Base-by-base conservation (phyloP, 257 asterid species). In the Buddleja alternifolia region DNA sequence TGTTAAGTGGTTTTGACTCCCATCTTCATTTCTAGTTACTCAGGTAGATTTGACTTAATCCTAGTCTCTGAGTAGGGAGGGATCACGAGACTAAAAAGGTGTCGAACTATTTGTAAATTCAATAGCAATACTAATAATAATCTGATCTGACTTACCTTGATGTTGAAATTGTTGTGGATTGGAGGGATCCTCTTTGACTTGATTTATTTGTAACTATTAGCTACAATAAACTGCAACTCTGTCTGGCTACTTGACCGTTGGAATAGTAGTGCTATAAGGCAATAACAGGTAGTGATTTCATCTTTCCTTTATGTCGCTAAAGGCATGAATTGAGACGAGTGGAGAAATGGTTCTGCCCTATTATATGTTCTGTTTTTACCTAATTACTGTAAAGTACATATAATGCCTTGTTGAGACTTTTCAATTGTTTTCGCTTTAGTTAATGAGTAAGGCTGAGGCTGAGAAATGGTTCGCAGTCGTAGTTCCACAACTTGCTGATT, bases 401-500 rank as follows among this genome's bases (percentile, higher is more conserved):
- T 48, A 56, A 10, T 19, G 36, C 17, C 10, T 54, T 34, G 37
- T 63, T 48, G 37, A 15, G 3, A 36, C 4, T 36, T 15, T 8
- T 32, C 17, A 21, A 52, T 24, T 10, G 16, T 44, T 72, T 64
- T 15, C 48, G 36, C 54, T 63, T 16, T 78, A 93, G 98, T 78
- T 93, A 81, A 82, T 90, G 81, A 66, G 73, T 50, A 64, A 79
- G 81, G 85, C 73, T 11, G 89, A 85, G 23, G 76, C 95, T 24
- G 73, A 56, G 47, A 82, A 71, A 51, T 93, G 97, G 98, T 93
- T 88, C 37, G 52, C 32, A 17, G 79, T 82, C 34, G 88, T 87
- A 63, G 78, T 93, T 67, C 96, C 98, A 1, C 76, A 74, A 39
- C 82, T 93, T 82, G 90, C 92, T 8, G 78, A 63, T 69, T 79